Evolutionary conservation across 257 asterid species (phyloP), one percentile per base, ranked within the genome.

Genomic region (Gardenia jasminoides): DNA sequence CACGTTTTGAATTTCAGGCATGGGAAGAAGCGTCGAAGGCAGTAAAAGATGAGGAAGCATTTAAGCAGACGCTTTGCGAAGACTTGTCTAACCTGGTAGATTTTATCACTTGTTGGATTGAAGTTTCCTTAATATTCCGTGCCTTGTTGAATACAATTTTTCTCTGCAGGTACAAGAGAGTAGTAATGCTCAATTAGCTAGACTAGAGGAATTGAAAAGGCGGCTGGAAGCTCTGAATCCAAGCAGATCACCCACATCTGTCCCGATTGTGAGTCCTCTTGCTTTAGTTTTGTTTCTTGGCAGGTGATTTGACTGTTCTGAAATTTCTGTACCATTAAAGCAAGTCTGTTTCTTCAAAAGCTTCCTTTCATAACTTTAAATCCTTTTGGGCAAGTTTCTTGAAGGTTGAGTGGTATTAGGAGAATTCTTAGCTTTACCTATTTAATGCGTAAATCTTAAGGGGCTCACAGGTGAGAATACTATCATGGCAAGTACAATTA

Each of bases 201-300:
- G 99, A 88, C 92, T 95, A 80, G 97, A 90, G 83, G 99, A 95
- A 78, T 77, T 95, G 89, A 95, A 95, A 88, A 92, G 94, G 79
- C 91, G 97, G 85, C 84, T 95, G 80, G 97, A 90, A 83, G 93
- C 97, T 77, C 74, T 95, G 80, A 95, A 95, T 79, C 99, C 98
- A 44, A 88, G 87, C 86, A 90, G 93, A 90, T 80, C 93, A 19
- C 89, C 97, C 71, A 69, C 83, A 20, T 67, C 78, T 61, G 70
- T 52, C 78, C 58, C 89, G 72, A 65, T 82, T 80, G 98, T 95
- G 83, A 80, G 97, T 70, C 73, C 75, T 72, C 82, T 65, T 79
- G 67, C 22, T 77, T 81, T 52, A 39, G 33, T 72, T 28, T 77
- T 82, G 68, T 47, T 75, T 54, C 61, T 64, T 28, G 62, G 67